These are phyloP conservation scores for Amaranthus tricolor DNA, from an alignment of 179 eudicot genomes.

Conservation along the genomic window DNA sequence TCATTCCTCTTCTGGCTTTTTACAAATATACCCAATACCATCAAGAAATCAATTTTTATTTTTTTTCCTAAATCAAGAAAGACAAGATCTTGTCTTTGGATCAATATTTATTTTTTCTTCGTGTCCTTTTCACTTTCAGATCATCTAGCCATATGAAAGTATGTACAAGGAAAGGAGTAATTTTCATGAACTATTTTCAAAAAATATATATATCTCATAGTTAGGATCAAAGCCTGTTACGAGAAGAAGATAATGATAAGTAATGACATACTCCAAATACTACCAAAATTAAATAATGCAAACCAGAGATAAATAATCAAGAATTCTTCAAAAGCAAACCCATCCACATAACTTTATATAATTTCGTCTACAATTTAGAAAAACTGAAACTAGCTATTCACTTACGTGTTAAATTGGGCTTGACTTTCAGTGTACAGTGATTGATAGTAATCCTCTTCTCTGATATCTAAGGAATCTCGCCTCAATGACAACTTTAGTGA, in stretches of 20 bases:
- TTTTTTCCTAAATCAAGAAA: too few relatives aligned
- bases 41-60: too few relatives aligned
- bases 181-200: background rate
- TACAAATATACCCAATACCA: too few relatives aligned
- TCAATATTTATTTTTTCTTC: too few relatives aligned
- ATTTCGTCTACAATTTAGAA: background rate
- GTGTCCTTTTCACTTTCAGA: background rate
- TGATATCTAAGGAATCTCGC: constrained; percentile 60
- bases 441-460: constrained; percentile 66
- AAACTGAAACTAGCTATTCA: background rate
- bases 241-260: background rate
- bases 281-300: background rate
- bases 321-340: background rate
- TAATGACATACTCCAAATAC: background rate
- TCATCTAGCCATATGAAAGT: too few relatives aligned
- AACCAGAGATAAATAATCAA: background rate
- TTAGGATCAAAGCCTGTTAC: background rate
- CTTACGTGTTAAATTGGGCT: constrained; percentile 75
- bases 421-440: constrained; percentile 58
- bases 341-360: background rate
- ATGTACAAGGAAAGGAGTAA: background rate
- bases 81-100: too few relatives aligned
- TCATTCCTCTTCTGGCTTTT: too few relatives aligned
- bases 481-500: constrained; percentile 45
- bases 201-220: too few relatives aligned